These are phyloP conservation scores for Nakaseomyces uthaithaninus DNA, from an alignment of 1,139 yeast species.

Conservation along the genomic window DNA sequence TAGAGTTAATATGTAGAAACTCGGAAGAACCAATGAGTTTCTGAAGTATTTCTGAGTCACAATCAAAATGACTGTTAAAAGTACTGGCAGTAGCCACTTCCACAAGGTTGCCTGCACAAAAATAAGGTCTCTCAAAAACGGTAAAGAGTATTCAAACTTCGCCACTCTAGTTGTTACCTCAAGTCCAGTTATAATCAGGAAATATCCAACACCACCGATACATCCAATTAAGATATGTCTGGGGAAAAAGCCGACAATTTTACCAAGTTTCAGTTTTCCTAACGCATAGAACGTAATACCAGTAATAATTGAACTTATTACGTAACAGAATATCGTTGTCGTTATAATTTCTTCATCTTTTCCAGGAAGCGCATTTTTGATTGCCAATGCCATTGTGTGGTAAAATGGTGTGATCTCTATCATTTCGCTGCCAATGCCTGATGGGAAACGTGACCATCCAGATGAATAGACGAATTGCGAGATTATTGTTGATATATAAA, in stretches of 20 bases:
- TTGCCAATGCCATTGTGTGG: slow-evolving; percentile 83
- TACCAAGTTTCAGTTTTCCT: slow-evolving; percentile 75
- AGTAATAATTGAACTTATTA: slow-evolving; percentile 73
- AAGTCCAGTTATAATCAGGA: slow-evolving; percentile 78
- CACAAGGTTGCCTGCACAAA: slow-evolving; percentile 38
- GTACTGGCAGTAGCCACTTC: slow-evolving; percentile 69
- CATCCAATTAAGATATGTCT: slow-evolving; percentile 93
- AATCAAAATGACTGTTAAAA: slow-evolving; percentile 51
- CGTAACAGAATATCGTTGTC: slow-evolving; percentile 81
- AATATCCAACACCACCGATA: slow-evolving; percentile 97
- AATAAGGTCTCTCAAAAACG: slow-evolving; percentile 45
- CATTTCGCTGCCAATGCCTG: slow-evolving; percentile 96
- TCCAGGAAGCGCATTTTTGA: slow-evolving; percentile 50
- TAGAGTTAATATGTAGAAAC: slow-evolving; percentile 68
- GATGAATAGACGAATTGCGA: slow-evolving; percentile 81
- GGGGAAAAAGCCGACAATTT: slow-evolving; percentile 89
- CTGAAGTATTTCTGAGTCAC: slow-evolving; percentile 56
- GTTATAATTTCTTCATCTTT: slow-evolving; percentile 59
- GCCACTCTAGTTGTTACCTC: slow-evolving; percentile 83
- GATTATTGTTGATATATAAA: slow-evolving; percentile 79
- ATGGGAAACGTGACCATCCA: slow-evolving; percentile 83
- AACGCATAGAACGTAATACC: slow-evolving; percentile 70
- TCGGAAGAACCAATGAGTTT: slow-evolving; percentile 74
- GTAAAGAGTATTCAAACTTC: slow-evolving; percentile 54
- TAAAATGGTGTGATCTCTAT: slow-evolving; percentile 96